Conservation (phyloP, 2,329 filamentous ascomycete species). For the Trichophyton schoenleinii region DNA sequence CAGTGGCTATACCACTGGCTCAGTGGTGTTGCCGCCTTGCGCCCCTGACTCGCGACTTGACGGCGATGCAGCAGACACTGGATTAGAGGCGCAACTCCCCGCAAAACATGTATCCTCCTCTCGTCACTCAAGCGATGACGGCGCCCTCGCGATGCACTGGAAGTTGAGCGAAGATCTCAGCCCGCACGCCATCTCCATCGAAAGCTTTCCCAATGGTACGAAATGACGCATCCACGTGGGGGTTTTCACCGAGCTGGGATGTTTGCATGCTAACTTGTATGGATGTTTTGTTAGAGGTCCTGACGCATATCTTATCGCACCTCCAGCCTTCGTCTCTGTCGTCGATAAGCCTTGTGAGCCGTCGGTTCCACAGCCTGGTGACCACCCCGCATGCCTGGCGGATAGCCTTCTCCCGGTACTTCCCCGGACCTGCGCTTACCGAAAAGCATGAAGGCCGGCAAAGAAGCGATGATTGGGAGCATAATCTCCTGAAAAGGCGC, state of each 20-base stretch:
- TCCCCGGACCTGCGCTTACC: constrained; percentile 59
- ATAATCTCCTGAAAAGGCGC: constrained; percentile 58
- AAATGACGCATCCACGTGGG: constrained; percentile 9
- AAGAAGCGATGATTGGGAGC: constrained; percentile 40
- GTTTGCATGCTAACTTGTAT: constrained; percentile 3
- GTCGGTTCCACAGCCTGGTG: constrained; percentile 72
- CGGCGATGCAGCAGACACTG: not conserved
- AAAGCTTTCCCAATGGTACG: constrained; percentile 68
- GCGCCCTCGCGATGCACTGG: constrained; percentile 24
- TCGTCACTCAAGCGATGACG: constrained; percentile 45
- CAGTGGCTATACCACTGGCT: constrained; percentile 16
- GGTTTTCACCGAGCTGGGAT: constrained; percentile 4
- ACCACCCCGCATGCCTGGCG: constrained; percentile 90
- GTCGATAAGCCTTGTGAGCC: constrained; percentile 72
- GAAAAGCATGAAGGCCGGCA: constrained; percentile 30
- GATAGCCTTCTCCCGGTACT: constrained; percentile 81
- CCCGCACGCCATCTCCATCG: constrained; percentile 31
- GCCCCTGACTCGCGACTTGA: constrained; percentile 15
- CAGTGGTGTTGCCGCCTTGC: constrained; percentile 10
- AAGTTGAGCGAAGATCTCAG: constrained; percentile 21
- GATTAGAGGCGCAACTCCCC: constrained; percentile 10
- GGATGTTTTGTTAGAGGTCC: constrained; percentile 53
- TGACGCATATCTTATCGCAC: constrained; percentile 85
- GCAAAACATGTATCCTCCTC: constrained; percentile 31
- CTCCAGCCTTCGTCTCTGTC: constrained; percentile 74